Base-by-base conservation (phyloP, 2,329 filamentous ascomycete species). In the Neopestalotiopsis sp. region DNA sequence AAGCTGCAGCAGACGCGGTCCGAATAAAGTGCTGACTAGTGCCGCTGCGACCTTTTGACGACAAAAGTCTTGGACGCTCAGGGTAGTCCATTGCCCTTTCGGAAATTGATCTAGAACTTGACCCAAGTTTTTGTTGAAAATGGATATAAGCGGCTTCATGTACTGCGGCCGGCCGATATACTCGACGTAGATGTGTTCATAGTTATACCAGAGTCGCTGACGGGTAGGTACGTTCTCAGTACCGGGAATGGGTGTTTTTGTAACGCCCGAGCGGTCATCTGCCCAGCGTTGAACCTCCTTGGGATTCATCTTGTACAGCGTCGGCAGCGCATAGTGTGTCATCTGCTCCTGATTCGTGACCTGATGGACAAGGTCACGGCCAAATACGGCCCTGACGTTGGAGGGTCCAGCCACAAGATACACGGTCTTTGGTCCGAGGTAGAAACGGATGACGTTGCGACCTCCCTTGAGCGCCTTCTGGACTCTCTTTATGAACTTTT, bases 121-220 rank as follows among this genome's bases (percentile, higher is more conserved):
- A 0, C 1, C 5, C 2, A 61, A n/a, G 24, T 73, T 70, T 5
- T 17, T 10, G 24, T 24, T 4, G 28, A 49, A 67, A 9, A n/a
- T 17, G 2, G 38, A 28, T 4, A 13, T n/a, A 9, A 66, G 3
- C 28, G 61, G 34, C 12, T 14, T 32, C 7, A 49, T 24, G 38
- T 64, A 38, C 34, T 67, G 61, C 9, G 65, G 13, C 6, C 32
- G 30, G 14, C 34, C 17, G 13, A 67, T 12, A 24, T 61, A 67
- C 13, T 67, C 65, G n/a, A 17, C 28, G 57, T 67, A 34, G 17
- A 59, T 17, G 13, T 61, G 53, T 32, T 42, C 30, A 7, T 67
- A 42, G 3, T 14, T 28, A 5, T n/a, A n/a, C 76, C 77, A 79
- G 14, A 71, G 68, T 6, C 78, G 70, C 28, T 76, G 13, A 3